phyloP scores from a whole-genome alignment of 148 eudicot genomes.

The Cornus suecica region DNA sequence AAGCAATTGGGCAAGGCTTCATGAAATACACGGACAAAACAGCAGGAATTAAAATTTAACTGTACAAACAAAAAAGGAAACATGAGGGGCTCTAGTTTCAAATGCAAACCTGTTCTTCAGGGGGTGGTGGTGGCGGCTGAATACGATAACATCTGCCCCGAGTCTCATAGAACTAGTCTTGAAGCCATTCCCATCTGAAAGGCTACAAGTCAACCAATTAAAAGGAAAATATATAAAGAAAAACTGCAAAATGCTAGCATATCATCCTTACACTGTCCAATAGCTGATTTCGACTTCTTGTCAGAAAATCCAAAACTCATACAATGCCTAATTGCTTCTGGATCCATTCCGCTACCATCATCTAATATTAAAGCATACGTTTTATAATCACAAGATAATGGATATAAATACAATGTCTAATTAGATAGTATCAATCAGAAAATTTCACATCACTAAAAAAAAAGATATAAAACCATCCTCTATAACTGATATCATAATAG shows the following conservation, averaged over 20 bases:
- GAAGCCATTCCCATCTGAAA: conserved; percentile 99
- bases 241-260: conserved; percentile 2
- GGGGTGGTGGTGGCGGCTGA: conserved; percentile 64
- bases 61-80: background rate
- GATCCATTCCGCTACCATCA: conserved; percentile 97
- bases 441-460: no score
- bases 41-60: background rate
- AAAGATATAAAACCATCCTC: conserved; percentile 9
- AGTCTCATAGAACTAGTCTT: conserved; percentile 99
- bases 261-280: conserved; percentile 71
- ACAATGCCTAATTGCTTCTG: conserved; percentile 76
- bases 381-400: conserved; percentile 10
- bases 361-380: conserved; percentile 46
- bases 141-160: conserved; percentile 94
- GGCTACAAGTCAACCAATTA: conserved; percentile 24
- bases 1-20: background rate
- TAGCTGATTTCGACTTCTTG: conserved; percentile 68
- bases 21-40: background rate
- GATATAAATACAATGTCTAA: background rate
- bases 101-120: conserved; percentile 39
- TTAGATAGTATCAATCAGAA: conserved; percentile 4
- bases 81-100: background rate
- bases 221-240: background rate
- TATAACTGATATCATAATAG: conserved; percentile 1
- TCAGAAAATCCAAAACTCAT: conserved; percentile 98